These are phyloP conservation scores for Yamadazyma jaroonii DNA, from an alignment of 1,139 yeast genomes.

Conservation along the genomic window DNA sequence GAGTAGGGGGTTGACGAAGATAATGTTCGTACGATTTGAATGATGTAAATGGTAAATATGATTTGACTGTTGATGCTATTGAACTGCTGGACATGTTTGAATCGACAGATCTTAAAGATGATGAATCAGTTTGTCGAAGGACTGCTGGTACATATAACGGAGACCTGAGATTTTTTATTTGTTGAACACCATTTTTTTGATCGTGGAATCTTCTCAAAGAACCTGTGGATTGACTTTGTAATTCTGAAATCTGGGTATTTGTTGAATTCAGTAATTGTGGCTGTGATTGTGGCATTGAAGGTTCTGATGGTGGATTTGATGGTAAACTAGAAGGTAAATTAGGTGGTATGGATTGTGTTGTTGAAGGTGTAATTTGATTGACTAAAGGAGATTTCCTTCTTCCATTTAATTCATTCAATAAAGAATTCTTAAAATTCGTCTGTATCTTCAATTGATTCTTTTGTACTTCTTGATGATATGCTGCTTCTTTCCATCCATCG, in stretches of 20 bases:
- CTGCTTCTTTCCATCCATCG: slow-evolving; percentile 6
- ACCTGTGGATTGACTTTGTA: neutral
- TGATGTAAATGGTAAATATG: slow-evolving; percentile 7
- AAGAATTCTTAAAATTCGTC: slow-evolving; percentile 11
- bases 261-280: neutral
- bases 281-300: neutral
- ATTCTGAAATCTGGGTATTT: neutral
- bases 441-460: slow-evolving; percentile 12
- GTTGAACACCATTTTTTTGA: slow-evolving; percentile 30
- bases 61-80: slow-evolving; percentile 14
- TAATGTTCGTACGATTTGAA: slow-evolving; percentile 24
- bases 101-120: slow-evolving; percentile 36
- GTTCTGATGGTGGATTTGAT: neutral
- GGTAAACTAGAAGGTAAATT: slow-evolving; percentile 3
- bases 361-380: slow-evolving; percentile 3
- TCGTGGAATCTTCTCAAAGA: neutral
- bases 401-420: slow-evolving; percentile 12
- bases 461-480: slow-evolving; percentile 16
- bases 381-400: slow-evolving; percentile 14
- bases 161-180: slow-evolving; percentile 69
- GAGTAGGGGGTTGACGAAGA: slow-evolving; percentile 50
- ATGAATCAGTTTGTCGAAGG: slow-evolving; percentile 48
- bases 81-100: slow-evolving; percentile 35
- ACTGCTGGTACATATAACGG: slow-evolving; percentile 93
- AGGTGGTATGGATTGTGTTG: neutral